Base-by-base conservation (phyloP, 2,329 filamentous ascomycete species). In the Talaromyces sp. region DNA sequence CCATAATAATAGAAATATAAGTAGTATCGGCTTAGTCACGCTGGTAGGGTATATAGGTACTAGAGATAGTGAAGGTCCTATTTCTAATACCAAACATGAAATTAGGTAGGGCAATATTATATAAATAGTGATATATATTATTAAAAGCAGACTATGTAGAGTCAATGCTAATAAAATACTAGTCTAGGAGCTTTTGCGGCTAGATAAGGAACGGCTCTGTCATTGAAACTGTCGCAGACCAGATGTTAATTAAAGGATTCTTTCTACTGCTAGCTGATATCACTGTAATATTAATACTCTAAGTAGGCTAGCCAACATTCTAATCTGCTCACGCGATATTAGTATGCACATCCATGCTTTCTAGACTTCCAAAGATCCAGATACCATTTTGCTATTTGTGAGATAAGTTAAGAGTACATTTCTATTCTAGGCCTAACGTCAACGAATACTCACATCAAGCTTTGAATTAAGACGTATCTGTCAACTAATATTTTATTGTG, bases 171-270 rank as follows among this genome's bases (percentile, higher is more conserved):
- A 17, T 22, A n/a, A 61, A 61, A 25, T 61, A 61, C 58, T 25
- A 61, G 41, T 61, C 58, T 33, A 61, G 27, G 41, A 61, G 58
- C 39, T 47, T 61, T 61, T 61, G 41, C 25, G 41, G 58, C 41
- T 6, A 47, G 25, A 49, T n/a, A 33, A 61, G 41, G 31, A 41
- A 61, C 8, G 33, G 15, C 31, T 61, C 58, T 61, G 15, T 25
- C 10, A 25, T 61, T n/a, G 58, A 61, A 8, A 61, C 27, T 33
- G 41, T 49, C 1, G 58, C 41, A 10, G 58, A 61, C 60, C 45
- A 62, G 33, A 45, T 50, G 22, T 13, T 52, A n/a, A 62, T 41
- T 25, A 45, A 45, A 25, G 45, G 60, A 52, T 62, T 62, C 60
- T 15, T 52, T 62, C 47, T 3, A 45, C 27, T 61, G 10, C 41